phyloP scores from a whole-genome alignment of 495 filamentous ascomycete genomes.

The Penicilliopsis zonata region DNA sequence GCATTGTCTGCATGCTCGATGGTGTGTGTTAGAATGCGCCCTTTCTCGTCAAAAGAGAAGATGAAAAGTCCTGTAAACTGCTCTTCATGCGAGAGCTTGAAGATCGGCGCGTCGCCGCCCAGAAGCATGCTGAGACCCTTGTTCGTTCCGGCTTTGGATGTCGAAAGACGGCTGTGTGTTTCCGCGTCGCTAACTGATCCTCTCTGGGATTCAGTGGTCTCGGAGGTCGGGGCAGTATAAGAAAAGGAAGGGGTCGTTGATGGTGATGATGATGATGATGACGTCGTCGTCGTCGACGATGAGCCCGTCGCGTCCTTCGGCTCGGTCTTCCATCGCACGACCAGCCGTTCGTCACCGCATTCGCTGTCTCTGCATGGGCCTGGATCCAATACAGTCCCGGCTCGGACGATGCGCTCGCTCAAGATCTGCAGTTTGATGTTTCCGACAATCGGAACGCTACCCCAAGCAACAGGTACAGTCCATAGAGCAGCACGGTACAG shows the following conservation, averaged over 20 bases:
- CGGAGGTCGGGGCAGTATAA: too few species aligned
- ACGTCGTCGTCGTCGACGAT: constrained; percentile 1
- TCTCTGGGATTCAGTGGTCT: background rate
- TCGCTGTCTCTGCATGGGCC: constrained; percentile 18
- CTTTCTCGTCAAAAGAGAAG: constrained; percentile 90
- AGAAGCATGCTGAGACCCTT: constrained; percentile 29
- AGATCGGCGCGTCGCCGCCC: constrained; percentile 55
- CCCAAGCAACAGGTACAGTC: constrained; percentile 94
- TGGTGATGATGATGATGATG: constrained; percentile 1
- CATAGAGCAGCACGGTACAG: constrained; percentile 87
- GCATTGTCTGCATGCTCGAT: constrained; percentile 87
- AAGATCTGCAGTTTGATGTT: constrained; percentile 80
- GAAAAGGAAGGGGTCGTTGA: background rate
- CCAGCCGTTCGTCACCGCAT: constrained; percentile 57
- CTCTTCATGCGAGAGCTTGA: constrained; percentile 53
- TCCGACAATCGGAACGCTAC: constrained; percentile 75
- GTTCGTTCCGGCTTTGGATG: constrained; percentile 19
- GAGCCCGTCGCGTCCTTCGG: constrained; percentile 22
- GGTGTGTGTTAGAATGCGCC: constrained; percentile 70
- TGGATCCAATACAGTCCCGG: constrained; percentile 25
- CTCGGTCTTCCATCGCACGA: constrained; percentile 75
- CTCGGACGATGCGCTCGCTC: constrained; percentile 70
- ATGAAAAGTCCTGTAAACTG: constrained; percentile 65
- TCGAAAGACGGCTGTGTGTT: constrained; percentile 7
- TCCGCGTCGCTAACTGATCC: constrained; percentile 1